phyloP scores from a whole-genome alignment of 202 grass and related monocot species.

The Zoysia matrella region DNA sequence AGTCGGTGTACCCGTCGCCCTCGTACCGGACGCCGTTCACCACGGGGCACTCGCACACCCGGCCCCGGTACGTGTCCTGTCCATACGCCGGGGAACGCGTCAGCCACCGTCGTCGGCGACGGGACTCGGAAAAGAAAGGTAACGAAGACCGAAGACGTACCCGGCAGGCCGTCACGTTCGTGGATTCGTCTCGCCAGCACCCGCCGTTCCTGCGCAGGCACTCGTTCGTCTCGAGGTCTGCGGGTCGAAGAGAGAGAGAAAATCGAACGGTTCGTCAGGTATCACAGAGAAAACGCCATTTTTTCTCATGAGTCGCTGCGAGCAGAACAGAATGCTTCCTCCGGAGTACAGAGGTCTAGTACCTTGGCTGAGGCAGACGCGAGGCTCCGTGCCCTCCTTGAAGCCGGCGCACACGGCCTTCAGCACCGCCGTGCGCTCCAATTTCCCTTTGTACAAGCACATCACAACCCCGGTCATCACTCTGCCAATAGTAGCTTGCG shows the following conservation, averaged over 20 bases:
- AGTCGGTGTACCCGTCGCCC: slow-evolving; percentile 79
- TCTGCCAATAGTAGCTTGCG: not conserved
- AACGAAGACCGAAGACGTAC: not conserved
- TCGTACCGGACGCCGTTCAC: slow-evolving; percentile 68
- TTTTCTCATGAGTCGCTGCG: not conserved
- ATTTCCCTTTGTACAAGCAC: slow-evolving; percentile 48
- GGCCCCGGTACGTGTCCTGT: slow-evolving; percentile 88
- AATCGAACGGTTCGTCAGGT: not conserved
- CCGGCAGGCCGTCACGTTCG: slow-evolving; percentile 83
- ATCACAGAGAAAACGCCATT: not conserved
- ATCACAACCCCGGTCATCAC: not conserved
- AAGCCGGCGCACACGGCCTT: slow-evolving; percentile 90
- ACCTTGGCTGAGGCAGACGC: slow-evolving; percentile 75
- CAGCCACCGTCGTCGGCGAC: not conserved
- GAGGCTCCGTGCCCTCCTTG: slow-evolving; percentile 80
- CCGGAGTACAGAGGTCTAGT: not conserved
- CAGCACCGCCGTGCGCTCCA: slow-evolving; percentile 78
- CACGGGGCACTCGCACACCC: slow-evolving; percentile 75
- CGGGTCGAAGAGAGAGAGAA: not conserved
- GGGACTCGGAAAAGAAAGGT: not conserved
- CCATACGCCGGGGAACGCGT: not conserved
- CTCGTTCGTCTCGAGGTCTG: slow-evolving; percentile 89
- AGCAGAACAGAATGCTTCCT: not conserved
- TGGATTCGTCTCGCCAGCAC: slow-evolving; percentile 69
- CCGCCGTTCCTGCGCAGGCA: slow-evolving; percentile 83